A percentile compares a stretch with the other conserved stretches of the same genome.
Evolutionary conservation across 1,284 basidiomycete genomes (phyloP).

Genomic region (Austroboletus novae-zelandiae): DNA sequence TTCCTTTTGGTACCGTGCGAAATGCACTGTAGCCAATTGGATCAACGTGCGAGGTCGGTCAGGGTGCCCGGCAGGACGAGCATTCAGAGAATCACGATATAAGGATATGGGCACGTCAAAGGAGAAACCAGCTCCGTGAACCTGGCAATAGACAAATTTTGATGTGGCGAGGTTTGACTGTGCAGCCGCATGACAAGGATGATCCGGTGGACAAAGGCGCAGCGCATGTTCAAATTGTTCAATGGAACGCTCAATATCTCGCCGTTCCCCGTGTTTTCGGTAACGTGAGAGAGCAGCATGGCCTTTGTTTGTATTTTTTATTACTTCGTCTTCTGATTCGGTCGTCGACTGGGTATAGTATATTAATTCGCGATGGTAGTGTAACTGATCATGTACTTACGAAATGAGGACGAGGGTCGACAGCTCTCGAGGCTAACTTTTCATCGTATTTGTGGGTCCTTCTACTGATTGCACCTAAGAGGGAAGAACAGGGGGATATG

Average conservation of each 20-base stretch:
- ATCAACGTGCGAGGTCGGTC: background rate
- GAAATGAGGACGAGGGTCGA: background rate
- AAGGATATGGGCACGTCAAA: background rate
- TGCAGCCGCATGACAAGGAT: background rate
- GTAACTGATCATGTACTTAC: background rate
- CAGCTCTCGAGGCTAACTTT: background rate
- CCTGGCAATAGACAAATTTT: background rate
- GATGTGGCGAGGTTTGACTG: background rate
- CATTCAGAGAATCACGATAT: background rate
- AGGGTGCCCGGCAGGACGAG: background rate
- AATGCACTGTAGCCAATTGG: background rate
- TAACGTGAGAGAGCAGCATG: background rate
- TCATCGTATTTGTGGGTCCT: background rate
- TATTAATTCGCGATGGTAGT: background rate
- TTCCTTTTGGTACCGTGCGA: background rate
- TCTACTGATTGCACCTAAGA: background rate
- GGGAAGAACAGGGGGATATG: background rate
- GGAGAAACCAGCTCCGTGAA: background rate
- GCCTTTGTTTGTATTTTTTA: background rate
- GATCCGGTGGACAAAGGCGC: background rate
- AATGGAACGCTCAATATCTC: background rate
- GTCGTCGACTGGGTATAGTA: background rate
- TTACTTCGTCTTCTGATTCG: background rate
- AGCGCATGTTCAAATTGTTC: background rate
- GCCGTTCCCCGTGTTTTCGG: background rate